Base-by-base conservation (phyloP, 2,329 filamentous ascomycete genomes). In the Nakataea oryzae region DNA sequence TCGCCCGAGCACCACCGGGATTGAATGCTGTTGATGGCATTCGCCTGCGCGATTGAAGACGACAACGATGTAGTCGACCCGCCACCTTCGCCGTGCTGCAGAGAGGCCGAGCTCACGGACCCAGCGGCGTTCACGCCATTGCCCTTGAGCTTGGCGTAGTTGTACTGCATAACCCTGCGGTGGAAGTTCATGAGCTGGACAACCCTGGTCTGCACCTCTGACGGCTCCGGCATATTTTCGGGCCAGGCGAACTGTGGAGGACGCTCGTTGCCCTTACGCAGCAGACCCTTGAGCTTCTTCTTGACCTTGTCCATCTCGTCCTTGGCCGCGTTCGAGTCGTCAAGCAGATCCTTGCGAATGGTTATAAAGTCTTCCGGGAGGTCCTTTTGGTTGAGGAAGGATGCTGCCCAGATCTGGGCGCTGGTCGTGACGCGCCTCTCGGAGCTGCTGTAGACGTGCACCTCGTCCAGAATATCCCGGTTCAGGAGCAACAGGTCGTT, bases 241-340 rank as follows among this genome's bases (percentile, higher is more conserved):
- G 95, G 95, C 95, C 95, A 99, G n/a, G 95, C 91, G 72, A 99
- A 99, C 70, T 99, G 92, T 24, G 93, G 87, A 12, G 95, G 95
- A 1, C 93, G 90, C 70, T 95, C 90, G 65, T 92, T 91, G n/a
- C 93, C 95, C 73, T 96, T 90, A 32, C 95, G 87, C 63, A 99
- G 76, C 26, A 99, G 81, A 1, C 91, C 88, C 77, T 99, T 99
- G 30, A 99, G 83, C 85, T 96, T 97, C 84, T 99, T 99, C 82
- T 99, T 99, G 62, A 99, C 95, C 75, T 96, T 97, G 76, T 99
- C 96, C 90, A 97, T 99, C 70, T 96, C 92, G 72, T 99, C 95
- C 74, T 99, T 99, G 63, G 95, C 95, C 4, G 95, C 95, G 73
- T 99, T 99, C 0, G 93, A 97, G 72, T 99, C 95, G 72, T 99